Evolutionary conservation across 129 eudicot species (phyloP), one percentile per base, ranked within the genome.

Genomic region (Pulicaria dysenterica): DNA sequence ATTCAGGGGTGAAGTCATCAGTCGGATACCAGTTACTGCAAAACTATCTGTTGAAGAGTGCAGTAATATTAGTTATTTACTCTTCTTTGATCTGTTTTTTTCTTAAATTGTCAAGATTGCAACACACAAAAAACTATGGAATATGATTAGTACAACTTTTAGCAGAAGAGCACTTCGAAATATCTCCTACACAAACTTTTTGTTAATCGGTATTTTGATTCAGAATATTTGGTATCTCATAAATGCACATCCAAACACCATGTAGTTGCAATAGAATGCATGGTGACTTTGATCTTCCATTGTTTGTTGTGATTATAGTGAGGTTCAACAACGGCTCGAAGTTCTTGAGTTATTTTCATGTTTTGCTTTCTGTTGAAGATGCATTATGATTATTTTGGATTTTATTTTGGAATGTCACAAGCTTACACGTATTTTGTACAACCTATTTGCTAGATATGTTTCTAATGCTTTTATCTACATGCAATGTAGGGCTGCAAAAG

Each of bases 401-500:
- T 24, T 24, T 24, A 24, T 24, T 24, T 24, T 24, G 31, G 31
- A 24, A 24, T 24, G 2, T 24, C 31, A 24, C 31, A 24, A 24
- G 61, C 61, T 56, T 6, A 56, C 4, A 44, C 70, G 46, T 66
- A 34, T 47, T 31, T 13, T 50, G 9, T 8, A 36, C 40, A 7
- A 31, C 11, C 11, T 44, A 48, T 34, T 47, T 37, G 37, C 47
- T 19, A 44, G 4, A 42, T 78, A 7, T 39, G 16, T 5, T 56
- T 43, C 31, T 58, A 49, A 67, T 54, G 53, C 60, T 16, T 76
- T 40, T 63, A 24, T 72, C 9, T 64, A 60, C 56, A 42, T 34
- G 24, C 17, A 62, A 43, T 43, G 43, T 70, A 85, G 98, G 91
- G 50, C 47, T 15, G 38, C 94, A 79, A 24, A 86, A 83, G 81